phyloP scores from a whole-genome alignment of 768 basidiomycete species.

The Lactifluus hygrophoroides region DNA sequence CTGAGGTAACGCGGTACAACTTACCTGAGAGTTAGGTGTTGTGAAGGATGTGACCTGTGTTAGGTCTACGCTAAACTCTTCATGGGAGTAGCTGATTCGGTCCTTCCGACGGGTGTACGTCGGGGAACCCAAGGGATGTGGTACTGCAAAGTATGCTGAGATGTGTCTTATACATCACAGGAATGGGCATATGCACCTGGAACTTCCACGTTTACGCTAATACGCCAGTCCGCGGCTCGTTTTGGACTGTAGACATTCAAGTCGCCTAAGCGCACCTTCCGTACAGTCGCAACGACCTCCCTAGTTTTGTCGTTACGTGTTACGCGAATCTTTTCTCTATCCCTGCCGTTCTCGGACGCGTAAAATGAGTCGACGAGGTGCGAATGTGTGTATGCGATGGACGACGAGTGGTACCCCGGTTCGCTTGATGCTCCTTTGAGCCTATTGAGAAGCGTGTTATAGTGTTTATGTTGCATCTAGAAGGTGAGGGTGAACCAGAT shows the following conservation, averaged over 20 bases:
- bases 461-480: constrained; percentile 81
- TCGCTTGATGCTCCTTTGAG: constrained; percentile 51
- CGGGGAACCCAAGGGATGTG: constrained; percentile 56
- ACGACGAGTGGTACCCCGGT: constrained; percentile 44
- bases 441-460: constrained; percentile 79
- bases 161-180: not conserved
- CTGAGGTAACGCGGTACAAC: constrained; percentile 21
- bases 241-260: constrained; percentile 84
- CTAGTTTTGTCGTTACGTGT: constrained; percentile 73
- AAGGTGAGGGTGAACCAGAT: not conserved
- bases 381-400: constrained; percentile 68
- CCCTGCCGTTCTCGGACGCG: constrained; percentile 31
- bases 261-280: constrained; percentile 78
- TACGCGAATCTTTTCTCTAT: constrained; percentile 63
- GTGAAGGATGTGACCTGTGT: constrained; percentile 74
- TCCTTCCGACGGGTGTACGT: constrained; percentile 71
- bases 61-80: constrained; percentile 87
- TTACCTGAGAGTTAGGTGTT: constrained; percentile 42
- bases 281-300: constrained; percentile 56
- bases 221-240: constrained; percentile 78
- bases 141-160: constrained; percentile 33
- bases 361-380: constrained; percentile 78
- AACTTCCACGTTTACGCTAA: constrained; percentile 88
- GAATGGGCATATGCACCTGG: constrained; percentile 47
- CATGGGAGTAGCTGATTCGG: constrained; percentile 87